Evolutionary conservation across 306 rosid genomes (phyloP), one percentile per base, ranked within the genome.

Genomic region (Cicer judaicum): DNA sequence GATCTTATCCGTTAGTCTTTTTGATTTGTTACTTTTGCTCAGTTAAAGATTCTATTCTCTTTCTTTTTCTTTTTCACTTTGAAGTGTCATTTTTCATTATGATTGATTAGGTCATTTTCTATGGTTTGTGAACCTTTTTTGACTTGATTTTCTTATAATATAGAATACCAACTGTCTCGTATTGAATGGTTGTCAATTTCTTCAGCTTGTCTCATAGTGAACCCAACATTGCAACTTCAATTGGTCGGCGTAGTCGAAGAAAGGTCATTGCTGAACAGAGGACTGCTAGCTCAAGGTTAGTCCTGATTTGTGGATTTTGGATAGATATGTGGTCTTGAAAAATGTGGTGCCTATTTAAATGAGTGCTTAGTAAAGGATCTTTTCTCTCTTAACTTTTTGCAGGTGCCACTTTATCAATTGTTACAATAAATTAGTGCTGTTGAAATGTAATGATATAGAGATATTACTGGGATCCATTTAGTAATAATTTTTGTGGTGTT

Each of bases 241-340:
- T 90, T 91, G 91, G 99, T 88, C 92, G 97, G 75, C 92, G 92
- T 66, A 86, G 92, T 86, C 89, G 93, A 84, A 90, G 88, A 84
- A 94, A 87, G 87, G 95, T 77, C 86, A 87, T 94, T 88, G 95
- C 91, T 68, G 97, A 94, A 77, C 99, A 91, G 83, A 88, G 99
- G 84, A 94, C 98, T 68, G 96, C 99, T 81, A 91, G 97, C 84
- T 94, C 99, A 80, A 94, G 99, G 99, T 94, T 77, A 57, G 79
- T 82, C 71, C 77, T 80, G 21, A 56, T 56, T 77, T 77, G 68
- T 82, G 60, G 77, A 63, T 83, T 73, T 57, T 66, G 46, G 50
- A 44, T 62, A 34, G 52, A 62, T 64, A 40, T 72, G 68, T 21
- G 29, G 29, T 21, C 29, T 21, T 21, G 29, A 21, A 21, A 21